These are phyloP conservation scores for Marchantia polymorpha DNA, from an alignment of 225 moss, liverwort and hornwort species.

Conservation along the genomic window DNA sequence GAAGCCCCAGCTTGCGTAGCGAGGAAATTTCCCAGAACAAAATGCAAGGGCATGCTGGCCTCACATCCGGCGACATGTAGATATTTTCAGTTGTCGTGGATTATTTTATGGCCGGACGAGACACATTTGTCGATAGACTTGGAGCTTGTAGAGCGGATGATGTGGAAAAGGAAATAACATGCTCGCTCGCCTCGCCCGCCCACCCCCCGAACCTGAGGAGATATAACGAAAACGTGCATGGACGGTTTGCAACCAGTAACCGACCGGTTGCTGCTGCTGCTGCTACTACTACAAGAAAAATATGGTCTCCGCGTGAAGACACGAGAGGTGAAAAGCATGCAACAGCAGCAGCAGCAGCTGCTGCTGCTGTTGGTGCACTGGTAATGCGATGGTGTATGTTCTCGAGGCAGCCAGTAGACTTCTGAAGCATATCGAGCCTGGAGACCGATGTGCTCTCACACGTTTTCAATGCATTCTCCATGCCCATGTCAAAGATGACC, in stretches of 20 bases:
- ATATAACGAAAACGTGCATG: conserved; percentile 6
- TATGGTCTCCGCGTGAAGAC: not conserved
- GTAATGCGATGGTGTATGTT: not conserved
- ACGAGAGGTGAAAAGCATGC: not conserved
- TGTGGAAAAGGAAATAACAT: not conserved
- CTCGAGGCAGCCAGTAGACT: not conserved
- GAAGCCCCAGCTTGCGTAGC: too few species aligned
- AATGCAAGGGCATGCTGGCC: not conserved
- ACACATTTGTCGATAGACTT: not conserved
- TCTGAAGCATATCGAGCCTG: conserved; percentile 5
- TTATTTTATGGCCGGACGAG: not conserved
- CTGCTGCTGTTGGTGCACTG: too few species aligned
- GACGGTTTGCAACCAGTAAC: not conserved
- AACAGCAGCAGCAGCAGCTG: too few species aligned
- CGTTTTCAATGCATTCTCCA: not conserved
- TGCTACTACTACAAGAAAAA: not conserved
- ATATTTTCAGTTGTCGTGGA: not conserved
- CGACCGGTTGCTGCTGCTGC: not conserved
- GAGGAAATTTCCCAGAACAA: too few species aligned
- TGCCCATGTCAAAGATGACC: not conserved
- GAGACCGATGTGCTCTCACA: not conserved
- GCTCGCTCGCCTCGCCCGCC: not conserved
- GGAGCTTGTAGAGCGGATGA: not conserved
- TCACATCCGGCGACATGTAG: not conserved
- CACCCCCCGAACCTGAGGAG: not conserved